Evolutionary conservation across 768 basidiomycete species (phyloP), one percentile per base, ranked within the genome.

Genomic region (Trametes maxima): DNA sequence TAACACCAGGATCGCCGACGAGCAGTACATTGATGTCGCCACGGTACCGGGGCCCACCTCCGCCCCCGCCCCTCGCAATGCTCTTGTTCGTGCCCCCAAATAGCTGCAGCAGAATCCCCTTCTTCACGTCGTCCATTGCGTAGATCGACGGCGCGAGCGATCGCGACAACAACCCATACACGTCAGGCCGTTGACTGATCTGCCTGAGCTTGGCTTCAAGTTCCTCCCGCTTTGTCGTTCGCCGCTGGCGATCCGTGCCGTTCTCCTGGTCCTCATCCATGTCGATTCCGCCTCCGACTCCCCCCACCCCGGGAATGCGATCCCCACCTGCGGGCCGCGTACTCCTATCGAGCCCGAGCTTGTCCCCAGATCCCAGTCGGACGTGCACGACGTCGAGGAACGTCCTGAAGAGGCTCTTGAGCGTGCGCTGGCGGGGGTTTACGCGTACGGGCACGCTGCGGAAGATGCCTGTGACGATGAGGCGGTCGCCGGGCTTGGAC

Each of bases 81-180:
- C 81, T 94, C 80, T 99, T 99, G 75, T 98, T 98, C 37, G 97
- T 98, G 0, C 97, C 97, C 3, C 97, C 97, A 74, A 99, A 98
- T 24, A 99, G 76, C 74, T 98, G 96, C 35, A 99, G 77, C 60
- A 99, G 72, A 54, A 98, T 97, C 0, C 97, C 97, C 79, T 98
- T 98, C 79, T 99, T 99, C 60, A 98, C 94, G 71, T 99, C 97
- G 24, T 98, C 95, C 92, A 98, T 90, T 73, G 94, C 92, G 88
- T 93, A 98, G 65, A 99, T 97, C 36, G 88, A 91, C 16, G 97
- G 97, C 1, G 95, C 96, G 57, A 99, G 82, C 2, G 90, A 93
- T 17, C 89, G 80, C 8, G 95, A 78, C 5, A 98, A 80, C 25
- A 92, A 77, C 1, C 94, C 92, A 72, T 98, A 98, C 28, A 98